Evolutionary conservation across 306 rosid species (phyloP).

Genomic region (Quercus wislizeni): DNA sequence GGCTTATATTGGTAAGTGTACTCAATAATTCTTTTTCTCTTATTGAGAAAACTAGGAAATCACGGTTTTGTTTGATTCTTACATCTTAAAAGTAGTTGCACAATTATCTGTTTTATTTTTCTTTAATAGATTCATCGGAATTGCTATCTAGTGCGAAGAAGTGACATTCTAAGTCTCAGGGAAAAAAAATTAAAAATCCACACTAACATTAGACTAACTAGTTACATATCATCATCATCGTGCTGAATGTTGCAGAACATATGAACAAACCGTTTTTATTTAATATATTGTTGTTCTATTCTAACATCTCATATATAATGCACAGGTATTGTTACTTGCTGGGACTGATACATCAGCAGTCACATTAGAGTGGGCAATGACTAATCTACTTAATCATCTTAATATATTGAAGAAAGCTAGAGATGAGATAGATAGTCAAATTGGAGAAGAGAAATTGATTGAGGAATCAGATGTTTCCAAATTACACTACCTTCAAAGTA

Average conservation of each 20-base stretch:
- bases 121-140: no score
- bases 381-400: slow-evolving; percentile 32
- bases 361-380: neutral
- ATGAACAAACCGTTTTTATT: neutral
- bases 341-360: neutral
- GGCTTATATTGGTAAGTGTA: slow-evolving; percentile 16
- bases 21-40: no score
- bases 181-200: no score
- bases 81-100: no score
- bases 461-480: slow-evolving; percentile 32
- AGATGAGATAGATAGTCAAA: slow-evolving; percentile 13
- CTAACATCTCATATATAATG: neutral
- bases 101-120: no score
- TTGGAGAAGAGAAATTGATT: slow-evolving; percentile 19
- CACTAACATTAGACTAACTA: no score
- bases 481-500: slow-evolving; percentile 27
- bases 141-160: no score
- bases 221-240: no score
- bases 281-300: neutral
- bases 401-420: slow-evolving; percentile 21
- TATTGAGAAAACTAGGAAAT: neutral
- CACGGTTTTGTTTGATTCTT: no score
- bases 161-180: no score
- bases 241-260: no score
- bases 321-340: neutral